Percentiles rank a stretch among this genome's conserved stretches.
Conservation (phyloP, 768 basidiomycete genomes). For the Kwoniella europaea region DNA sequence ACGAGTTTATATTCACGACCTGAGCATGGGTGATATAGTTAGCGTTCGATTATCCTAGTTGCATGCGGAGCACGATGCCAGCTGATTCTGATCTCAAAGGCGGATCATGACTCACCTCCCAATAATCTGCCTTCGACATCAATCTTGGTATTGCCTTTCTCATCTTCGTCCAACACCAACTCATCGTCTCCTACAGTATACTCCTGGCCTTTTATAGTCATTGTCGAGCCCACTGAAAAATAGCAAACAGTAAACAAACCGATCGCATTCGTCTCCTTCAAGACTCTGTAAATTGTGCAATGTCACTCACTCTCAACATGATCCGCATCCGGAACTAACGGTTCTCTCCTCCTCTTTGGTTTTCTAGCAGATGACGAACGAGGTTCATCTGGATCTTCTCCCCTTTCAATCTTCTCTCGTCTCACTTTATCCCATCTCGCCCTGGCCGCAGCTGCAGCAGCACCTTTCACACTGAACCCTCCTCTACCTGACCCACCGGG, state of each 20-base stretch:
- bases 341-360: slow-evolving; percentile 27
- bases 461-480: slow-evolving; percentile 52
- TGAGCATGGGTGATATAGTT: slow-evolving; percentile 51
- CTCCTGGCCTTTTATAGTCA: slow-evolving; percentile 68
- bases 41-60: neutral
- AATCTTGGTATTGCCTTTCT: slow-evolving; percentile 89
- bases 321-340: slow-evolving; percentile 26
- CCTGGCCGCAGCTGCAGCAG: slow-evolving; percentile 49
- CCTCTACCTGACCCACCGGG: slow-evolving; percentile 55
- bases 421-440: slow-evolving; percentile 60
- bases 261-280: too few relatives aligned
- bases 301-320: slow-evolving; percentile 16
- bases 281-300: too few relatives aligned
- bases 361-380: slow-evolving; percentile 17
- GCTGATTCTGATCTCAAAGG: neutral
- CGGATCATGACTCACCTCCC: slow-evolving; percentile 68
- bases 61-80: too few relatives aligned
- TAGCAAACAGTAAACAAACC: too few relatives aligned
- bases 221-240: slow-evolving; percentile 29
- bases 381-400: slow-evolving; percentile 50
- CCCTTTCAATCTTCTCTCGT: slow-evolving; percentile 56
- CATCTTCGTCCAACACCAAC: slow-evolving; percentile 78
- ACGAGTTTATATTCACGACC: slow-evolving; percentile 85
- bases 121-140: slow-evolving; percentile 80
- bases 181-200: slow-evolving; percentile 88